Percentiles rank a stretch among this genome's conserved stretches.
These are phyloP conservation scores for Rhynchosporium agropyri DNA, from an alignment of 2,329 filamentous ascomycete species.

Conservation along the genomic window DNA sequence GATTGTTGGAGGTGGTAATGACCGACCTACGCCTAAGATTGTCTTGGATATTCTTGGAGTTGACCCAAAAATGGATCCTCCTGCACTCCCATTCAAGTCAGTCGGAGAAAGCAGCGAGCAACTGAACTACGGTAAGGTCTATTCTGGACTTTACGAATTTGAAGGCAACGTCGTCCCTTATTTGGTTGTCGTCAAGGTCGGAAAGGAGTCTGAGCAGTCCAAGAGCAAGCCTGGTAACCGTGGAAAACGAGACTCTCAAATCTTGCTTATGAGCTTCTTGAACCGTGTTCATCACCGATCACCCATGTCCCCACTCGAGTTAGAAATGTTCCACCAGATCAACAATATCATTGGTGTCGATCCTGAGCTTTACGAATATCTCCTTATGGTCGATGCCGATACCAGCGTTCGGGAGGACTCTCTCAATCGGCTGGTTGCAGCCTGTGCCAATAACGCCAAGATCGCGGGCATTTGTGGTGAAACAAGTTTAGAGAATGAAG, in stretches of 20 bases:
- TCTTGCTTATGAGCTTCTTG: constrained; percentile 94
- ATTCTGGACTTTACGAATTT: constrained; percentile 95
- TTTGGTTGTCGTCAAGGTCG: constrained; percentile 92
- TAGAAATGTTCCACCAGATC: constrained; percentile 99
- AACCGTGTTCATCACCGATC: constrained; percentile 95
- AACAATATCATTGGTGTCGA: constrained; percentile 99
- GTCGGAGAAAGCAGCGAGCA: constrained; percentile 87
- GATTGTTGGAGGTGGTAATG: constrained; percentile 93
- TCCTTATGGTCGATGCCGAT: constrained; percentile 97
- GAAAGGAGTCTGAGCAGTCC: constrained; percentile 90
- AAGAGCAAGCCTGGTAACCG: constrained; percentile 96
- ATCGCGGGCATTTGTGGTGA: constrained; percentile 98
- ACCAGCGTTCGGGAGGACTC: constrained; percentile 92
- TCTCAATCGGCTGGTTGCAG: constrained; percentile 87
- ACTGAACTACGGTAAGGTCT: constrained; percentile 97
- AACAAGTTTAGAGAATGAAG: constrained; percentile 93
- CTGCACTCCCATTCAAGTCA: constrained; percentile 90
- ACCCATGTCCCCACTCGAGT: constrained; percentile 92
- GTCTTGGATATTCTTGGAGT: constrained; percentile 96
- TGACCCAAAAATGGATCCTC: constrained; percentile 94
- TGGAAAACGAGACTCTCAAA: constrained; percentile 97
- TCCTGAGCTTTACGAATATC: constrained; percentile 94
- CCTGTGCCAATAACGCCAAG: constrained; percentile 90
- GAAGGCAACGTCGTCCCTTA: constrained; percentile 98
- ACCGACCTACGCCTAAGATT: constrained; percentile 95